These are phyloP conservation scores for Spergularia azorica DNA, from an alignment of 179 eudicot species.

Conservation along the genomic window DNA sequence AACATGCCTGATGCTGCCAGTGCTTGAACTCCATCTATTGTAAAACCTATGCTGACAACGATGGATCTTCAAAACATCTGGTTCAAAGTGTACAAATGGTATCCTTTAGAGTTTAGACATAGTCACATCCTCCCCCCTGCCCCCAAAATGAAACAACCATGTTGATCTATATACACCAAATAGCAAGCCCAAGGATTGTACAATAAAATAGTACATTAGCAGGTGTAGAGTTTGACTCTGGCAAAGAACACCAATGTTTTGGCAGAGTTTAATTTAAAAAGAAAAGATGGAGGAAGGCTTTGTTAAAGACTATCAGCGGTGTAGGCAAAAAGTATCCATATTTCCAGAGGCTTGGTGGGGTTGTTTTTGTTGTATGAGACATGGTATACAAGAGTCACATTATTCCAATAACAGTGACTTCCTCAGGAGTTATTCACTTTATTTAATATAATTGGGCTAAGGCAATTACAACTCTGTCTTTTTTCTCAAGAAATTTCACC, in stretches of 20 bases:
- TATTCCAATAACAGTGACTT: too few species aligned
- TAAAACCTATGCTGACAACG: slow-evolving; percentile 26
- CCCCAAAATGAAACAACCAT: not conserved
- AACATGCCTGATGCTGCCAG: slow-evolving; percentile 30
- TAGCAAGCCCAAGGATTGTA: not conserved
- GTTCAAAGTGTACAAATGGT: slow-evolving; percentile 7
- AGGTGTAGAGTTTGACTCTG: not conserved
- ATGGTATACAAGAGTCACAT: too few species aligned
- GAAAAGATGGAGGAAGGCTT: not conserved
- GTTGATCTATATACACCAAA: not conserved
- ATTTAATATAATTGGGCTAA: too few species aligned
- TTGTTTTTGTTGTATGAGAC: too few species aligned
- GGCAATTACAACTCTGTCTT: too few species aligned
- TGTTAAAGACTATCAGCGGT: too few species aligned
- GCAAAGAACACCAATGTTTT: not conserved
- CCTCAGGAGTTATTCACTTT: too few species aligned
- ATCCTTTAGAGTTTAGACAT: not conserved
- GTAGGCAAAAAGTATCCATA: too few species aligned
- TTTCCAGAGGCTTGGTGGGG: too few species aligned
- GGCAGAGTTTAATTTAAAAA: not conserved
- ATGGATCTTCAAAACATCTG: slow-evolving; percentile 47
- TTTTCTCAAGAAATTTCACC: too few species aligned
- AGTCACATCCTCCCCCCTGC: not conserved
- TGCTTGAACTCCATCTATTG: slow-evolving; percentile 37
- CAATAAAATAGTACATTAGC: not conserved